Percentiles rank a stretch among this genome's conserved stretches.
phyloP scores from a whole-genome alignment of 2,329 filamentous ascomycete genomes.

The Diaporthe ilicicola region DNA sequence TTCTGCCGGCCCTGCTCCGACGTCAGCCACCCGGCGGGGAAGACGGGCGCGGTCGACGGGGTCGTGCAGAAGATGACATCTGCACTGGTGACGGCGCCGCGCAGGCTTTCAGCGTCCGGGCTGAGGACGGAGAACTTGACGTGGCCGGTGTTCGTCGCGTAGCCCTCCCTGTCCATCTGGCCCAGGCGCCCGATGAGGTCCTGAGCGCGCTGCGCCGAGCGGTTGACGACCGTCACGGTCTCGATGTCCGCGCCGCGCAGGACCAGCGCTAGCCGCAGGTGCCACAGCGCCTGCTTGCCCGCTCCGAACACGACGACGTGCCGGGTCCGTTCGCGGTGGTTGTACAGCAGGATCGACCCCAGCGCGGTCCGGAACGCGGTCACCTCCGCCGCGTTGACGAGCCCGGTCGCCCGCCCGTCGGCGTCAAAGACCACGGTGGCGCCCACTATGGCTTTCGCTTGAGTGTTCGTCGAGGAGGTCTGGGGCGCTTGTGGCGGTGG shows the following conservation, averaged over 20 bases:
- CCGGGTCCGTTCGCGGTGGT: conserved; percentile 49
- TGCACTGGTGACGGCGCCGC: conserved; percentile 55
- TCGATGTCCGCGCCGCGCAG: conserved; percentile 47
- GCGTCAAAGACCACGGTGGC: too few species aligned
- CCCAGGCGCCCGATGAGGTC: conserved; percentile 43
- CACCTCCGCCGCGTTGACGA: conserved; percentile 74
- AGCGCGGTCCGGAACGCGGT: conserved; percentile 76
- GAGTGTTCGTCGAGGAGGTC: too few species aligned
- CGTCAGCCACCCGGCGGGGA: conserved; percentile 64
- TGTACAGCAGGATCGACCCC: conserved; percentile 68
- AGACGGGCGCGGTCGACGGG: conserved; percentile 64
- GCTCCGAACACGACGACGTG: conserved; percentile 74
- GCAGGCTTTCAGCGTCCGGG: not conserved
- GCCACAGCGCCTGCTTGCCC: conserved; percentile 77
- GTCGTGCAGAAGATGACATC: conserved; percentile 73
- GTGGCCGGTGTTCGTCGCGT: not conserved
- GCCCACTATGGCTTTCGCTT: too few species aligned
- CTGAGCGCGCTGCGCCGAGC: conserved; percentile 39
- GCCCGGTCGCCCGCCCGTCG: too few species aligned
- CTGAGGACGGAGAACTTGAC: conserved; percentile 42
- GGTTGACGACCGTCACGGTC: conserved; percentile 45
- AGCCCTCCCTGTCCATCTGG: not conserved
- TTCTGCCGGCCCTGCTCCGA: conserved; percentile 42
- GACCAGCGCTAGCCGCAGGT: conserved; percentile 70
- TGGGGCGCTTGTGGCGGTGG: too few species aligned